Percentiles rank a stretch among this genome's conserved stretches.
These are phyloP conservation scores for Stenogyne calaminthoides DNA, from an alignment of 305 asterid species.

Conservation along the genomic window DNA sequence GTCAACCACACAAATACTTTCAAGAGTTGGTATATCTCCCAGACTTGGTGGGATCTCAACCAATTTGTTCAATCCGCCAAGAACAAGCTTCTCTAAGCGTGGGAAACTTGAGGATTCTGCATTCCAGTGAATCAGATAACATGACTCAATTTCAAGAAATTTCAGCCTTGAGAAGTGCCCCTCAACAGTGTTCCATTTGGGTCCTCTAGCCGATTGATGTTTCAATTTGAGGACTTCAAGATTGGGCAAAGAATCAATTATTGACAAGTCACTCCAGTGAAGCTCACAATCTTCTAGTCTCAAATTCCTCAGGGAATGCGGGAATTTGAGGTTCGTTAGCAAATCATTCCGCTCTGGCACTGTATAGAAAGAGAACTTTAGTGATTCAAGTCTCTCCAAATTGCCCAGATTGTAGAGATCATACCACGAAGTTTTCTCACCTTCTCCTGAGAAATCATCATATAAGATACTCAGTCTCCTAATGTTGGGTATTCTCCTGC, in stretches of 20 bases:
- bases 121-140: constrained; percentile 12
- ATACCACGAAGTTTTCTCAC: neutral
- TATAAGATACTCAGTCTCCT: neutral
- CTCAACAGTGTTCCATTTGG: neutral
- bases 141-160: neutral
- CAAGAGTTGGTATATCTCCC: neutral
- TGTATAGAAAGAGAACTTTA: neutral
- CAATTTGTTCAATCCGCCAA: neutral
- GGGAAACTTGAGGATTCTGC: neutral
- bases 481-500: neutral
- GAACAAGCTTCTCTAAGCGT: neutral
- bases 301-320: neutral
- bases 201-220: neutral
- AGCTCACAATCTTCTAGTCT: neutral
- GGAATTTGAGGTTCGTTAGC: neutral
- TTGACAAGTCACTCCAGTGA: constrained; percentile 5
- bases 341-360: neutral
- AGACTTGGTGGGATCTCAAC: neutral
- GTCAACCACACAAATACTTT: constrained; percentile 1
- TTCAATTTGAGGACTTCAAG: constrained; percentile 15
- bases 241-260: constrained; percentile 4
- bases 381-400: neutral
- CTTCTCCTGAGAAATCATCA: constrained; percentile 4
- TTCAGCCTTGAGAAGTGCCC: neutral
- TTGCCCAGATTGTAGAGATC: neutral